Base-by-base conservation (phyloP, 768 basidiomycete genomes). In the Clitopilus passeckerianus region DNA sequence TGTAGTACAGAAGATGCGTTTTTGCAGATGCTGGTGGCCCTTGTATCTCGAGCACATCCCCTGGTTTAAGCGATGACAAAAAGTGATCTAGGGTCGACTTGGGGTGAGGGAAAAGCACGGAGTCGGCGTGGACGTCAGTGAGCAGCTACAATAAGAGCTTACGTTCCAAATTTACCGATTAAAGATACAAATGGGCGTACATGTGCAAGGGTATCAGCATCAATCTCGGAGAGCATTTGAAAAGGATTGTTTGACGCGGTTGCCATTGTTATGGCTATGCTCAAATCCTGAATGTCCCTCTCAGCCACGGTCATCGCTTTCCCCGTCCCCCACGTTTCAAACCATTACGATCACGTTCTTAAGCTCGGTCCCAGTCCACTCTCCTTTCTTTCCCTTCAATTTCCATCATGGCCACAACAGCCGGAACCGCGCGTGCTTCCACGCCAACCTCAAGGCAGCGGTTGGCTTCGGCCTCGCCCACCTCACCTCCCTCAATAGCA, bases 1-100 rank as follows among this genome's bases (percentile, higher is more conserved):
- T 70, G 67, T 83, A 80, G 67, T 88, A 88, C 24, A 92, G 71
- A n/a, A 95, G 73, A 62, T 89, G 87, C 1, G 89, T 87, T 73
- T 94, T 95, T 27, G 90, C 92, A 6, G 87, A 85, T 24, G 78
- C 80, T 4, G 91, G 75, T 1, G 86, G 81, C 1, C 92, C 92
- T 71, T 92, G 87, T 20, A 95, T 77, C 71, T 91, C 87, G 62
- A 93, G 72, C 41, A 90, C 78, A 68, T 91, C 86, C 34, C 87
- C 87, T 52, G 30, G 33, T 77, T 75, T 67, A 52, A 70, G 64
- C 18, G 64, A 64, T 22, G 62, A 57, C 53, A 53, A 55, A 57
- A 56, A 30, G 41, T 44, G 37, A 44, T 52, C 30, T 35, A 24
- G 65, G 55, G 60, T 64, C 61, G 60, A 73, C 61, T 60, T 72